A percentile compares a stretch with the other conserved stretches of the same genome.
Evolutionary conservation across 345 rosid genomes (phyloP).

Genomic region (Acer yangbiense): DNA sequence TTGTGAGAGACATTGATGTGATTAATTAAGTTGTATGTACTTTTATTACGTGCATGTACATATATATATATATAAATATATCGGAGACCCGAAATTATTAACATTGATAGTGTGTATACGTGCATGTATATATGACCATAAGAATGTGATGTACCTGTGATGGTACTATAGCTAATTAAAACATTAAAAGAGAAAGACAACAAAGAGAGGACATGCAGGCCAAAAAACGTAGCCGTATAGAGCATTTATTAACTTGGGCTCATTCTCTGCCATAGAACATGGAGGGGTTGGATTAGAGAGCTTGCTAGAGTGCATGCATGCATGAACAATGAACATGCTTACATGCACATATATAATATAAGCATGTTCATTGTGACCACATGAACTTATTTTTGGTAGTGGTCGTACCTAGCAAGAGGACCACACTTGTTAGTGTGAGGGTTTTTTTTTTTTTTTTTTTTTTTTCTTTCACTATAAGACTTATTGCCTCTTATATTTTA

Average conservation of each 20-base stretch:
- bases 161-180: not conserved
- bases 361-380: not conserved
- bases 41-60: too few relatives aligned
- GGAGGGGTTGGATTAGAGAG: not conserved
- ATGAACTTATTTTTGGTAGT: not conserved
- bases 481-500: too few relatives aligned
- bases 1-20: too few relatives aligned
- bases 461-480: too few relatives aligned
- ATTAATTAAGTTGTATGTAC: too few relatives aligned
- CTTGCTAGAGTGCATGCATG: too few relatives aligned
- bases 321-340: not conserved
- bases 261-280: slow-evolving; percentile 23
- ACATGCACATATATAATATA: too few relatives aligned
- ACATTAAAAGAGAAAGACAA: too few relatives aligned
- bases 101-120: not conserved
- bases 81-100: too few relatives aligned
- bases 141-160: not conserved
- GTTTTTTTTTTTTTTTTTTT: too few relatives aligned
- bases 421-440: not conserved
- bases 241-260: slow-evolving; percentile 4
- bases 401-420: slow-evolving; percentile 12
- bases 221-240: slow-evolving; percentile 11
- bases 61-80: too few relatives aligned
- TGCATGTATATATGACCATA: not conserved
- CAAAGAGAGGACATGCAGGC: not conserved